Base-by-base conservation (phyloP, 1,284 basidiomycete genomes). In the Sparassis latifolia region DNA sequence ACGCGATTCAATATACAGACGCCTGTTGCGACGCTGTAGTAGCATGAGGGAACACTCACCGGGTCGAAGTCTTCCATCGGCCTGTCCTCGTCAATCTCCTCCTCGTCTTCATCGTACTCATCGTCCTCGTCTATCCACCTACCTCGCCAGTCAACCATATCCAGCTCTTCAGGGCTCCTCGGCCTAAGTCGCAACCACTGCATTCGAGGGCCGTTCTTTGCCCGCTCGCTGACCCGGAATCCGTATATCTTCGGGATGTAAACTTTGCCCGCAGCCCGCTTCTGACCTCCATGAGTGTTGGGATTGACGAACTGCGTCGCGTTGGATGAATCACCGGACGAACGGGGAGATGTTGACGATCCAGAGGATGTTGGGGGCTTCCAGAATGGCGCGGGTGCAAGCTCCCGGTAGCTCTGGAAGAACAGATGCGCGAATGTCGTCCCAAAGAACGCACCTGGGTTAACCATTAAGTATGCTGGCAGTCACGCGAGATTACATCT, bases 401-500 rank as follows among this genome's bases (percentile, higher is more conserved):
- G 80, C 66, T 94, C 91, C 33, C 92, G 88, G 73, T 97, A 99
- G 55, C 90, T 94, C 66, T 98, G 95, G 76, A 98, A 98, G 71
- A 99, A 92, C 33, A 99, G 79, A 62, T 98, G 94, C 0, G 96
- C 82, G 68, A 99, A 99, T 5, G 97, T 98, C 0, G 97, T 98
- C 28, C 97, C 97, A 71, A 99, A 99, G 74, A 97, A 99, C 20
- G 97, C 96, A 52, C 94, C 93, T 97, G 28, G 35, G 7, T 37
- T 37, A 37, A 37, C 12, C 12, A 7, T 37, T 37, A 12, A 37
- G 35, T 37, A 20, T 37, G 35, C 12, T 12, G 35, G 35, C 12
- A 12, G 12, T 37, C 6, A 6, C 12, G 35, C 12, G 35, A 20
- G 20, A 20, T 20, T 20, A 20, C 20, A 20, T 12, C 37, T 45